A percentile compares a stretch with the other conserved stretches of the same genome.
These are phyloP conservation scores for Tulasnella sp. DNA, from an alignment of 768 basidiomycete species.

Conservation along the genomic window DNA sequence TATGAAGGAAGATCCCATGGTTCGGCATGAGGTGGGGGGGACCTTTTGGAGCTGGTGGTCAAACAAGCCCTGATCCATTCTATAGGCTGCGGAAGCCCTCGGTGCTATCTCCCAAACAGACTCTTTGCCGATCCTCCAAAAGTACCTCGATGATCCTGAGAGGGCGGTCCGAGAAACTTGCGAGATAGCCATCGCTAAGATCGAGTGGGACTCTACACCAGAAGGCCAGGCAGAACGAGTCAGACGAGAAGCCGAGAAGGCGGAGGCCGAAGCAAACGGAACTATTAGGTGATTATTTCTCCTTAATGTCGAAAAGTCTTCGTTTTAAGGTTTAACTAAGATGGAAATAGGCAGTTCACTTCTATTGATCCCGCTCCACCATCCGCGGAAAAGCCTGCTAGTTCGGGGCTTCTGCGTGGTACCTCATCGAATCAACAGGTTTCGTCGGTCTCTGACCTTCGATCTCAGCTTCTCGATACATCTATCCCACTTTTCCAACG, in stretches of 20 bases:
- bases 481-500: conserved; percentile 77
- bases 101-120: conserved; percentile 76
- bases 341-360: conserved; percentile 59
- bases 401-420: conserved; percentile 42
- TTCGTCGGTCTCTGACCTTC: conserved; percentile 52
- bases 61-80: not conserved
- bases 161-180: conserved; percentile 88
- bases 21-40: conserved; percentile 80
- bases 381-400: conserved; percentile 44
- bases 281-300: conserved; percentile 54
- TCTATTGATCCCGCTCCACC: conserved; percentile 90
- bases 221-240: conserved; percentile 34
- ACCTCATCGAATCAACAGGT: conserved; percentile 41
- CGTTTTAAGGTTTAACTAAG: conserved; percentile 42
- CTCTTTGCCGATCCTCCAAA: conserved; percentile 64
- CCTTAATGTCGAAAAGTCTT: not conserved
- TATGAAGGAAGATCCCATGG: conserved; percentile 82
- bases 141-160: conserved; percentile 68
- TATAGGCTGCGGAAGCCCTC: conserved; percentile 95
- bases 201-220: conserved; percentile 68
- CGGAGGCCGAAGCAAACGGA: conserved; percentile 37
- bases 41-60: not conserved
- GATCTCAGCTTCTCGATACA: conserved; percentile 60
- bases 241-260: conserved; percentile 36
- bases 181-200: conserved; percentile 93